Evolutionary conservation across 202 grass and related monocot species (phyloP), one percentile per base, ranked within the genome.

Genomic region (Digitaria exilis): DNA sequence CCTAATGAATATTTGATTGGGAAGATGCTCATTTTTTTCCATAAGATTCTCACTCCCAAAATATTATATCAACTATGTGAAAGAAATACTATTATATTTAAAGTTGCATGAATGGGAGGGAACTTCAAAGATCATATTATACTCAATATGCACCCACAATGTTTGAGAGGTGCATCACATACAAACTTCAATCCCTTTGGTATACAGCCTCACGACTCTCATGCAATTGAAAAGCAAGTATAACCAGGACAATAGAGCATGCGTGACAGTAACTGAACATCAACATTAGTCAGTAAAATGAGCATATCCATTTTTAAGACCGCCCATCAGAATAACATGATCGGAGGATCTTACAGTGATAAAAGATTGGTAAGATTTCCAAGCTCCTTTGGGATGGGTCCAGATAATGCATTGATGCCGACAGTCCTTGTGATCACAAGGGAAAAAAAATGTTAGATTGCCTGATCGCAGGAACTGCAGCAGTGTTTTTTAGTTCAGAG

Each of bases 381-480:
- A 39, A 98, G 82, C 77, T 95, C 96, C 89, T 98, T 98, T 25
- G 96, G 92, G 49, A 98, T 19, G 84, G 90, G 85, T 77, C 96
- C 92, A n/a, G 92, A 91, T 69, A 98, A 88, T 9, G 83, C 92
- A 92, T 98, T 95, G 72, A 35, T 79, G 18, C 89, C 90, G 10
- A 97, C 69, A 13, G 75, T 48, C 56, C 95, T 97, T 82, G 76
- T 12, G 9, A 54, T 60, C 86, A 49, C 5, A 49, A 32, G 56
- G 65, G n/a, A n/a, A 39, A 59, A 94, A 76, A 0, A 88, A 58
- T 65, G 35, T 69, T 2, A 81, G 78, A 78, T 44, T 42, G 13
- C 28, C 26, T 12, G 0, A 65, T 42, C 11, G 9, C 39, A 65
- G 43, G 10, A 81, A 9, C 6, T 74, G 61, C 15, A 69, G 31